phyloP scores from a whole-genome alignment of 2,329 filamentous ascomycete genomes.

The Neonectria punicea region DNA sequence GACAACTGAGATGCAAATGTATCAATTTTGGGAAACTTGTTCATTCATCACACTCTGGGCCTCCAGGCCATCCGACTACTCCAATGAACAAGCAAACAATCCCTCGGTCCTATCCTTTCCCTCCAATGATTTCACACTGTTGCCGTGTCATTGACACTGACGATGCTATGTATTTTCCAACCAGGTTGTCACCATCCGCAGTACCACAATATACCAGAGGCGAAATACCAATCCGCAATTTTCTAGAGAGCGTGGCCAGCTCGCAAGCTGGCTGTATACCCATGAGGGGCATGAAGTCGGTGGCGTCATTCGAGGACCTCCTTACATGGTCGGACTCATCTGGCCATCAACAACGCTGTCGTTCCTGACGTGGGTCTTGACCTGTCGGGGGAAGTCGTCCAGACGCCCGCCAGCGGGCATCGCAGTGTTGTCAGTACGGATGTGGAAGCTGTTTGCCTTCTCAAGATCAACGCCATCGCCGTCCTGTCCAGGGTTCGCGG shows the following conservation, averaged over 20 bases:
- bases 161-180: conserved; percentile 23
- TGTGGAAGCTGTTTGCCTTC: conserved; percentile 14
- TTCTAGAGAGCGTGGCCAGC: neutral
- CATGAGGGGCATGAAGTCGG: neutral
- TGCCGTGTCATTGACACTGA: conserved; percentile 28
- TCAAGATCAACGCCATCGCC: conserved; percentile 47
- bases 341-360: conserved; percentile 39
- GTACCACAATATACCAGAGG: conserved; percentile 10
- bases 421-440: conserved; percentile 14
- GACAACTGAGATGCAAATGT: conserved; percentile 19
- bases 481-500: conserved; percentile 62
- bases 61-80: conserved; percentile 8
- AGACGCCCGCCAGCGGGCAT: conserved; percentile 25
- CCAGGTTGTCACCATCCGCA: conserved; percentile 17
- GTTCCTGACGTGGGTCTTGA: conserved; percentile 26
- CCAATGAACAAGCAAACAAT: conserved; percentile 19
- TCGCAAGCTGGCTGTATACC: neutral
- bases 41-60: conserved; percentile 11
- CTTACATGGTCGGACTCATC: conserved; percentile 16
- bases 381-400: conserved; percentile 31
- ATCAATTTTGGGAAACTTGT: conserved; percentile 20
- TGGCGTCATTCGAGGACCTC: neutral
- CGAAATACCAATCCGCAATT: conserved; percentile 1
- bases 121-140: neutral
- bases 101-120: conserved; percentile 5